Percentiles rank a stretch among this genome's conserved stretches.
Evolutionary conservation across 805 yeast species (phyloP).

Genomic region (Kazachstania africana): DNA sequence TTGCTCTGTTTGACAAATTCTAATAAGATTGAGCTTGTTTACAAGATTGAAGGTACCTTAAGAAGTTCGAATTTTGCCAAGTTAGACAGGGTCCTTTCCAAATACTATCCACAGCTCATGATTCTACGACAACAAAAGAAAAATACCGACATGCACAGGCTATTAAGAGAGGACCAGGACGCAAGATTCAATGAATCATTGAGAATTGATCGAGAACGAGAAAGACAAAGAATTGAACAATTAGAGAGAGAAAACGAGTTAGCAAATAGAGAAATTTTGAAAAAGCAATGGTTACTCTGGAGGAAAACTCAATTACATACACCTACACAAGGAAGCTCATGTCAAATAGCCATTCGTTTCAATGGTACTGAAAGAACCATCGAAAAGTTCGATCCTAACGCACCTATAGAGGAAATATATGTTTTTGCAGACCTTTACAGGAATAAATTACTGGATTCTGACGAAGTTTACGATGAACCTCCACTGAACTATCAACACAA

Average conservation of each 20-base stretch:
- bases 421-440: constrained; percentile 52
- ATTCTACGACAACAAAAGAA: constrained; percentile 52
- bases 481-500: constrained; percentile 34
- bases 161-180: constrained; percentile 62
- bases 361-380: constrained; percentile 49
- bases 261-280: constrained; percentile 12
- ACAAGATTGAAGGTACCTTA: constrained; percentile 16
- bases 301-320: constrained; percentile 25
- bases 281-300: constrained; percentile 40
- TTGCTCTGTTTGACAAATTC: constrained; percentile 55
- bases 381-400: constrained; percentile 35
- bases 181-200: constrained; percentile 63
- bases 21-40: constrained; percentile 22
- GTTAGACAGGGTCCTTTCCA: constrained; percentile 14
- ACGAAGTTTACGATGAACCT: constrained; percentile 12
- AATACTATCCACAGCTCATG: constrained; percentile 30
- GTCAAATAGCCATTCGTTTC: constrained; percentile 62
- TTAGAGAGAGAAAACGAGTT: constrained; percentile 25
- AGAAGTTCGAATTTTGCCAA: constrained; percentile 8
- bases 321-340: constrained; percentile 22
- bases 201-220: constrained; percentile 49
- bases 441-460: constrained; percentile 16
- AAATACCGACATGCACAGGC: constrained; percentile 44
- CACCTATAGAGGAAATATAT: constrained; percentile 50
- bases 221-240: constrained; percentile 17